Base-by-base conservation (phyloP, 208 protist species). In the Wallacemonas sp. region DNA sequence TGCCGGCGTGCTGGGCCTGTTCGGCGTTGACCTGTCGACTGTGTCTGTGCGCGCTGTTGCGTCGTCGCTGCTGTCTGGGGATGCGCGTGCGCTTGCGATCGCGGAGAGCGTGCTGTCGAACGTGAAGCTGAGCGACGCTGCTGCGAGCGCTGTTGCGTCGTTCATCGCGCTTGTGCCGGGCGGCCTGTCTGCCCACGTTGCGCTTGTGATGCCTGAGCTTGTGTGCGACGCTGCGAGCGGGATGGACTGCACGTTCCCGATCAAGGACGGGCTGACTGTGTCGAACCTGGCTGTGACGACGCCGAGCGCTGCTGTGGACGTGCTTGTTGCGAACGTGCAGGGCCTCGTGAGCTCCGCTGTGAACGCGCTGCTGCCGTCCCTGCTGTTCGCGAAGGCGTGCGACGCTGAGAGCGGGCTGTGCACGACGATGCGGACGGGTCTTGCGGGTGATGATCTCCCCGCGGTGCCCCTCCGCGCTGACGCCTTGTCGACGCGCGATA, bases 221-320 rank as follows among this genome's bases (percentile, higher is more conserved):
- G n/a, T 14, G 24, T 55, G 47, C 22, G 47, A 55, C 47, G 24
- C 47, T 6, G n/a, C 47, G 1, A 55, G 24, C 47, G 47, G 47
- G 12, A 55, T 55, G 47, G 47, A 55, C 47, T 55, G 47, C 47
- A 55, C 47, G 26, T 55, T 55, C 1, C 47, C 47, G 24, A 55
- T 55, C 12, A 27, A n/a, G 6, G 47, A n/a, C 22, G 47, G 47
- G 12, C 47, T 55, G 14, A 33, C 4, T 27, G n/a, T 55, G 12
- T 27, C n/a, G 24, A 55, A 33, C 47, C 4, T 55, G 8, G 47
- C n/a, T 8, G 47, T 55, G 47, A 55, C 47, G 44, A 49, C 44
- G 44, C 44, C 44, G 44, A 49, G 0, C 44, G 44, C 44, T 22
- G 44, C 44, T 19, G 44, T 49, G 6, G 44, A 49, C 19, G 44